These are phyloP conservation scores for Melaleuca quinquenervia DNA, from an alignment of 345 rosid genomes.

Conservation along the genomic window DNA sequence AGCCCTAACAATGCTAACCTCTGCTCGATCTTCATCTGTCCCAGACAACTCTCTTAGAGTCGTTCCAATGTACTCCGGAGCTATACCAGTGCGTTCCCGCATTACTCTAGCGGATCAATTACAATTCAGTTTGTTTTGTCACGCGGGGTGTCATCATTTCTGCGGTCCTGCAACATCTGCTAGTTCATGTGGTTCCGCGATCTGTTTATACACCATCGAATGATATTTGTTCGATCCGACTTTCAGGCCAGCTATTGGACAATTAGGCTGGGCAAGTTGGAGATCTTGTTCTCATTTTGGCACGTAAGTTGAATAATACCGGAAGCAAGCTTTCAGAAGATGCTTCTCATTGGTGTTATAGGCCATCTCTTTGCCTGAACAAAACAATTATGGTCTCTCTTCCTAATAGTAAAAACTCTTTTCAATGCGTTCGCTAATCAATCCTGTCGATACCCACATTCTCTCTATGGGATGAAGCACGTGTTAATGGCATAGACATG, in stretches of 20 bases:
- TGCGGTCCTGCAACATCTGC: neutral
- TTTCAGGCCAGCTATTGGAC: neutral
- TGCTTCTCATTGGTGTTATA: neutral
- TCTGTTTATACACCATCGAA: neutral
- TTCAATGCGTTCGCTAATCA: neutral
- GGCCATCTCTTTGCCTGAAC: neutral
- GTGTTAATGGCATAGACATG: neutral
- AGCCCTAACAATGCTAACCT: conserved; percentile 27
- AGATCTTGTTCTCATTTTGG: neutral
- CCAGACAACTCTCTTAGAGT: neutral
- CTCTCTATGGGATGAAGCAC: neutral
- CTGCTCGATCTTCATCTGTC: neutral
- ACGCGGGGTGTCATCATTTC: neutral
- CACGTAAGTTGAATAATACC: neutral
- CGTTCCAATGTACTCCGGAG: neutral
- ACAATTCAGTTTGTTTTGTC: neutral
- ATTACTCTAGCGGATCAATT: neutral
- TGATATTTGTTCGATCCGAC: neutral
- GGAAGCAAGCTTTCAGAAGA: neutral
- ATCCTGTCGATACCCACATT: neutral
- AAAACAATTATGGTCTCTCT: neutral
- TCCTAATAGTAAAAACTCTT: fast-evolving
- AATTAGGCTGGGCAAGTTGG: neutral
- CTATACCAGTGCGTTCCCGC: neutral
- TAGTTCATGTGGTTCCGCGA: neutral